phyloP scores from a whole-genome alignment of 2,329 filamentous ascomycete species.

The Ploettnerulaceae sp. region DNA sequence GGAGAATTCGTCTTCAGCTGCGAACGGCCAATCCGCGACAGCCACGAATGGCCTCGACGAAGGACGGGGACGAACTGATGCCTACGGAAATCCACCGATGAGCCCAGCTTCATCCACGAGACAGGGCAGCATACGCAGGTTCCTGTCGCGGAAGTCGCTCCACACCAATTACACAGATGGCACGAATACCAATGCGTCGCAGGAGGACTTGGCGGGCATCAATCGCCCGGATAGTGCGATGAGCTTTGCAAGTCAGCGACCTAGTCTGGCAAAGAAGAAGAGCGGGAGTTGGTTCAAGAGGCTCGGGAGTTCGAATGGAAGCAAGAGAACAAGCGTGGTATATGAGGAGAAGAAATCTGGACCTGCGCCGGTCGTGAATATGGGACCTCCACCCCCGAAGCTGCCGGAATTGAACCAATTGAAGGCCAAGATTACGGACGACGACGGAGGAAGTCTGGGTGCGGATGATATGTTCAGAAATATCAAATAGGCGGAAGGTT shows the following conservation, averaged over 20 bases:
- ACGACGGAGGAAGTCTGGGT: constrained; percentile 31
- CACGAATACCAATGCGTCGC: constrained; percentile 23
- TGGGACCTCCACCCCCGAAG: constrained; percentile 32
- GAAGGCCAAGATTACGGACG: constrained; percentile 29
- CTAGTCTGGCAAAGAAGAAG: constrained; percentile 25
- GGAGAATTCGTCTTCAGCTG: neutral
- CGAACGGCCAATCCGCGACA: constrained; percentile 10
- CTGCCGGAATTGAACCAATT: constrained; percentile 34
- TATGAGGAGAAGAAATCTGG: constrained; percentile 24
- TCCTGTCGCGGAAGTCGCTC: constrained; percentile 35
- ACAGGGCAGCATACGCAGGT: constrained; percentile 36
- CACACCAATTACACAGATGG: constrained; percentile 32
- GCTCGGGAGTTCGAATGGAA: constrained; percentile 20
- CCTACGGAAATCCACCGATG: constrained; percentile 21
- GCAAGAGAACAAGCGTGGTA: constrained; percentile 28
- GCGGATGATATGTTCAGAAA: constrained; percentile 36
- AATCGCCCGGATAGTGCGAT: constrained; percentile 29
- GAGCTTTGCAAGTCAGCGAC: constrained; percentile 24
- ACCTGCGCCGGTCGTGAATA: constrained; percentile 6
- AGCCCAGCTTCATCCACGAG: constrained; percentile 29
- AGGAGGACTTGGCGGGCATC: constrained; percentile 27
- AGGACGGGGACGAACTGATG: constrained; percentile 20
- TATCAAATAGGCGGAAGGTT: constrained; percentile 28
- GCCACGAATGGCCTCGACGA: constrained; percentile 18
- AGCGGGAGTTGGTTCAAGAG: constrained; percentile 33